Evolutionary conservation across 306 rosid genomes (phyloP).

Genomic region (Cucurbita ficifolia): DNA sequence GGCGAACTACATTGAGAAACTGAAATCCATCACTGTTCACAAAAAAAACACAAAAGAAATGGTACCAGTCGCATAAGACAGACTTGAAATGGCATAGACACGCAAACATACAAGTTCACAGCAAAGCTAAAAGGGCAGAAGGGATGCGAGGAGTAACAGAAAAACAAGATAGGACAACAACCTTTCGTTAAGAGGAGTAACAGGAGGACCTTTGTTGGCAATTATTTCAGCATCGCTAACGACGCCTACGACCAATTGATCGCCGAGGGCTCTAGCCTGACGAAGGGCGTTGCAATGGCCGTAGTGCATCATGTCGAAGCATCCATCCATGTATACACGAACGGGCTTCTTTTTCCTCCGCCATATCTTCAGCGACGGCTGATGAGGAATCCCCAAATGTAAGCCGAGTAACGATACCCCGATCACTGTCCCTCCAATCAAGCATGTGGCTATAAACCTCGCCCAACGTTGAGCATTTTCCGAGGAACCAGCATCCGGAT

Average conservation of each 20-base stretch:
- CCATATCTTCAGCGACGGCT: constrained; percentile 20
- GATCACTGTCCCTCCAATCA: constrained; percentile 49
- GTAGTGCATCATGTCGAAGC: constrained; percentile 61
- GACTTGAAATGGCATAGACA: neutral
- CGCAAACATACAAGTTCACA: neutral
- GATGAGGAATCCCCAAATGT: constrained; percentile 7
- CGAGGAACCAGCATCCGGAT: constrained; percentile 19
- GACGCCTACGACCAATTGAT: constrained; percentile 43
- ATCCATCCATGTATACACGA: constrained; percentile 43
- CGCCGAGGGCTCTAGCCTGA: constrained; percentile 54
- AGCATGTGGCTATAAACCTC: constrained; percentile 38
- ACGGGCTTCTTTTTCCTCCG: constrained; percentile 52
- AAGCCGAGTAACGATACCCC: constrained; percentile 35
- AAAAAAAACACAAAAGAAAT: neutral
- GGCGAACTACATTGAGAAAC: neutral
- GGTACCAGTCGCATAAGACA: neutral
- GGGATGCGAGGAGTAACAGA: neutral
- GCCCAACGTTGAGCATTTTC: constrained; percentile 24
- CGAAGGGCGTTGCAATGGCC: constrained; percentile 62
- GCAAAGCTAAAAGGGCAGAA: neutral
- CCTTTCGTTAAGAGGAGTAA: constrained; percentile 47
- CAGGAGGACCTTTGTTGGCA: constrained; percentile 47
- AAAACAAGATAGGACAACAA: neutral
- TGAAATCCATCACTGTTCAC: neutral
- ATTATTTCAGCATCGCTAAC: constrained; percentile 45